Evolutionary conservation across 805 yeast genomes (phyloP).

Genomic region (Zygosaccharomyces bisporus): DNA sequence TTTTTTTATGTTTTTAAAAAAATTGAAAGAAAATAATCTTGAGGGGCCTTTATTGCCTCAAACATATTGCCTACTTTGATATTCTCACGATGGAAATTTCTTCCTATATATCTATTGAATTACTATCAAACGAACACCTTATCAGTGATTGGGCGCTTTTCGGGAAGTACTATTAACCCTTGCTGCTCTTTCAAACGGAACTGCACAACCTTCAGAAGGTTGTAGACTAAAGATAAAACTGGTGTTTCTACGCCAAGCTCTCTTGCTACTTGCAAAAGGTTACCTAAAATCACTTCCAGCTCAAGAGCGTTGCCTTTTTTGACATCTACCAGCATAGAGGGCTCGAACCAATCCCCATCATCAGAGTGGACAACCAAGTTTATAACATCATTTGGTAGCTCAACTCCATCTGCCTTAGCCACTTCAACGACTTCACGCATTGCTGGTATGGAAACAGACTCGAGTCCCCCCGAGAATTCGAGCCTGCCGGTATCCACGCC

Average conservation of each 20-base stretch:
- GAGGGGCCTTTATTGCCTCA: no score
- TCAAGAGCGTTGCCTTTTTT: conserved; percentile 66
- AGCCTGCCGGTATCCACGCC: conserved; percentile 58
- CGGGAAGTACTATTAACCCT: conserved; percentile 46
- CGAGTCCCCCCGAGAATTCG: conserved; percentile 42
- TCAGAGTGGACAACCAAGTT: conserved; percentile 53
- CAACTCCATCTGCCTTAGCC: conserved; percentile 66
- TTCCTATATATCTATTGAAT: no score
- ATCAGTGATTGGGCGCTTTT: conserved; percentile 35
- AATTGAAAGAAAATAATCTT: no score
- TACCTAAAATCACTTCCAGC: conserved; percentile 68
- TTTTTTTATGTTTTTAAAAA: no score
- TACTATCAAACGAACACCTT: not conserved
- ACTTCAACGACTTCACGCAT: conserved; percentile 63
- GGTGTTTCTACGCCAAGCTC: conserved; percentile 54
- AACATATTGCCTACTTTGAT: no score
- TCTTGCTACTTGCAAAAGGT: conserved; percentile 50
- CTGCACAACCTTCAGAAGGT: conserved; percentile 58
- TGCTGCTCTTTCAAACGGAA: conserved; percentile 54
- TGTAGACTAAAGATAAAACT: conserved; percentile 52
- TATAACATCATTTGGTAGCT: conserved; percentile 47
- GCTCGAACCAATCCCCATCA: conserved; percentile 56
- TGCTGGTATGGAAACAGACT: conserved; percentile 48
- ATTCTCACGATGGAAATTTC: not conserved
- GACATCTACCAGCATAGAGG: conserved; percentile 71